phyloP scores from a whole-genome alignment of 768 basidiomycete species.

The Phaffia australis region DNA sequence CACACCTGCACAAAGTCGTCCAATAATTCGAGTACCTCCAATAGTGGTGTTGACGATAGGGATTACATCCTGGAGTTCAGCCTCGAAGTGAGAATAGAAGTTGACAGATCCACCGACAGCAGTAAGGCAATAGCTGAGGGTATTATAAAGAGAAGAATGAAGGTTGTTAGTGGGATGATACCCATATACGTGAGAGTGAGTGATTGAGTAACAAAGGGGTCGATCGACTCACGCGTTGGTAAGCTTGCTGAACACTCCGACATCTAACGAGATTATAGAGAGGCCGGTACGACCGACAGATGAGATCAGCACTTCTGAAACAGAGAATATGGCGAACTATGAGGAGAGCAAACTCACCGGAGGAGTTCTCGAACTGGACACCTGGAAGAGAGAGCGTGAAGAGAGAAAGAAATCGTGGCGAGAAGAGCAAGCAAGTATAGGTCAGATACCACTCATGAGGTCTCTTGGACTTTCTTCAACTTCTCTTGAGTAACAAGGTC shows the following conservation, averaged over 20 bases:
- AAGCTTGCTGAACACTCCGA: constrained; percentile 94
- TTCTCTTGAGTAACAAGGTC: too few species aligned
- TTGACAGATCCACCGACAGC: constrained; percentile 91
- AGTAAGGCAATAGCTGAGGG: constrained; percentile 71
- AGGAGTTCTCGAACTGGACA: too few species aligned
- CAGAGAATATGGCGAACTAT: too few species aligned
- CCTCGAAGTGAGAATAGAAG: constrained; percentile 73
- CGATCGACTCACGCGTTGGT: constrained; percentile 54
- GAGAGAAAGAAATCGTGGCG: too few species aligned
- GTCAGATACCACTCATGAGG: too few species aligned
- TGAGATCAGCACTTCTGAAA: too few species aligned
- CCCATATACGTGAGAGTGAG: not conserved
- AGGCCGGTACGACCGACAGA: too few species aligned
- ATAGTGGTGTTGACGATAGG: constrained; percentile 95
- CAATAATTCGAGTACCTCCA: constrained; percentile 85
- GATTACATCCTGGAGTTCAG: constrained; percentile 80
- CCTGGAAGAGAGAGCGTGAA: too few species aligned
- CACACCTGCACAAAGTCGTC: constrained; percentile 79
- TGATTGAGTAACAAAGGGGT: constrained; percentile 5
- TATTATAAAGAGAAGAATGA: constrained; percentile 13
- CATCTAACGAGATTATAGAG: constrained; percentile 44
- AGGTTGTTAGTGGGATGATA: not conserved
- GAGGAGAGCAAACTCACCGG: too few species aligned
- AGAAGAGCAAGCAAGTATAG: too few species aligned
- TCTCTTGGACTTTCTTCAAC: too few species aligned